phyloP scores from a whole-genome alignment of 768 basidiomycete species.

The Lyophyllum shimeji region DNA sequence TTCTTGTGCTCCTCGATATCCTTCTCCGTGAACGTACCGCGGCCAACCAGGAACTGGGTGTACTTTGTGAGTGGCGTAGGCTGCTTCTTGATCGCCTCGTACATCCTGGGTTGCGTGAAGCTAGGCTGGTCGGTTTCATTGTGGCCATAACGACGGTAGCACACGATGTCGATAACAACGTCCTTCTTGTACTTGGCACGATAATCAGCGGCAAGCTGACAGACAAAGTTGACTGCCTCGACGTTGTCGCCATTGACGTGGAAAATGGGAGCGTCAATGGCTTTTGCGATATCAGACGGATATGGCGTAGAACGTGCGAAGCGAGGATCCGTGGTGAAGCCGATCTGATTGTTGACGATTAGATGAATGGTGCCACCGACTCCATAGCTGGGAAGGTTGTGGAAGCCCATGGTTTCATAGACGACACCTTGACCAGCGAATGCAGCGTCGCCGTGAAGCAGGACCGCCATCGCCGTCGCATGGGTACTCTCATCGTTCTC shows the following conservation, averaged over 20 bases:
- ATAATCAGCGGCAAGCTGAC: constrained; percentile 97
- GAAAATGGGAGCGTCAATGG: constrained; percentile 98
- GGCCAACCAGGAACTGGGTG: constrained; percentile 84
- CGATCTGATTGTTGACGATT: constrained; percentile 99
- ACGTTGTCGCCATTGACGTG: constrained; percentile 99
- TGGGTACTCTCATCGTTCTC: constrained; percentile 83
- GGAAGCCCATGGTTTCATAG: constrained; percentile 99
- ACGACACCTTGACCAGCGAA: constrained; percentile 98
- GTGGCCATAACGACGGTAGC: constrained; percentile 98
- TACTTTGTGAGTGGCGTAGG: constrained; percentile 91
- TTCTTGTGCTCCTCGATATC: constrained; percentile 98
- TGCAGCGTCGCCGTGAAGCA: constrained; percentile 97
- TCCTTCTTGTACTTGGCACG: constrained; percentile 99
- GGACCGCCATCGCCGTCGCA: constrained; percentile 88
- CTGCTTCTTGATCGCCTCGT: constrained; percentile 93
- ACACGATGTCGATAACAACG: constrained; percentile 97
- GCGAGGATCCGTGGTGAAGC: constrained; percentile 98
- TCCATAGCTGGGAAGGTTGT: constrained; percentile 92
- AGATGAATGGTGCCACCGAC: constrained; percentile 98
- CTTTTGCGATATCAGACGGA: constrained; percentile 96
- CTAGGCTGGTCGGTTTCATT: constrained; percentile 99
- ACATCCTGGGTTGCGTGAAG: constrained; percentile 99
- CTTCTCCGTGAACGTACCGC: constrained; percentile 92
- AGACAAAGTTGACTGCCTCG: constrained; percentile 98
- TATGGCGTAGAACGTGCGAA: constrained; percentile 98